Evolutionary conservation across 2,329 filamentous ascomycete species (phyloP), one percentile per base, ranked within the genome.

Genomic region (Nigrospora sphaerica): DNA sequence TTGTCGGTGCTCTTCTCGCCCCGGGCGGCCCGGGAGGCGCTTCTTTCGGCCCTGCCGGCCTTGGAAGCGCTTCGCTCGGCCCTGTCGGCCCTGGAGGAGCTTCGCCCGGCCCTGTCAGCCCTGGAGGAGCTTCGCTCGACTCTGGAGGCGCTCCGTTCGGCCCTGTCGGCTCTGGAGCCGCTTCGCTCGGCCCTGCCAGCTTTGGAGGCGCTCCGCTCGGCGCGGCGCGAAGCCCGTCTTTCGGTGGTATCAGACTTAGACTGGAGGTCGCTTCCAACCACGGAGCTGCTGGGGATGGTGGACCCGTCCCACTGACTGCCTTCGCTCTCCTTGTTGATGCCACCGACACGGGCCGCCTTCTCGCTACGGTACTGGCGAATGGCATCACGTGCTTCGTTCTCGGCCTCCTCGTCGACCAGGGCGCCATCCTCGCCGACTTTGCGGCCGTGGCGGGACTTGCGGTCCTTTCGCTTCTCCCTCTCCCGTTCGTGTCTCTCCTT

Each of bases 331-430:
- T 85, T 83, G 68, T 97, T 97, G 64, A 97, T 71, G 17, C 92
- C 92, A 33, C 92, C 92, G 2, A 97, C 90, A 44, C 86, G 79
- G 1, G 92, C 92, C 2, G 89, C 73, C 63, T 85, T 88, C 69
- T 97, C 92, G 60, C 89, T 78, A 19, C 91, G 86, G 72, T 97
- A 97, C 32, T 81, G 81, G 48, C 85, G 81, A 46, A 97, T 79
- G 49, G 93, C 85, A 40, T 80, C 71, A 55, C 83, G 73, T 19
- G 79, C 83, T 44, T 73, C 73, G 35, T 74, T 76, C 62, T 87
- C 85, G 57, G 81, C 81, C 28, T 73, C 67, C 55, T 80, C 77
- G 61, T 86, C 83, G 44, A 82, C 65, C n/a, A 83, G 65, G 14
- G 79, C 74, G 19, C 80, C 81, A 52, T 81, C 78, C 49, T 82